These are phyloP conservation scores for Sugiyamaella pinicola DNA, from an alignment of 1,139 yeast genomes.

Conservation along the genomic window DNA sequence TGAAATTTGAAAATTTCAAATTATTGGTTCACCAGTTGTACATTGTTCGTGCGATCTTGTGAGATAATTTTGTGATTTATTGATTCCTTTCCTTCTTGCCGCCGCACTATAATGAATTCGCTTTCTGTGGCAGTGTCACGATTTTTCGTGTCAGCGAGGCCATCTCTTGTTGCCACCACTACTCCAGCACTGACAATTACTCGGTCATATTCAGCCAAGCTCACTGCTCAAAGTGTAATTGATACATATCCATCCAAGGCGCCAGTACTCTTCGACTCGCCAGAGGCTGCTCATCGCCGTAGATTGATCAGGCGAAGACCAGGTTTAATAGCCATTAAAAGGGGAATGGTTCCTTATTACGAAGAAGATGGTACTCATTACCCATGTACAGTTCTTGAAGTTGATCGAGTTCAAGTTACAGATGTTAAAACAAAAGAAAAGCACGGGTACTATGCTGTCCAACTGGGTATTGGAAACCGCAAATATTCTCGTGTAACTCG, in stretches of 20 bases:
- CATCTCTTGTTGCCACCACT: not conserved
- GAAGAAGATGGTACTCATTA: conserved; percentile 70
- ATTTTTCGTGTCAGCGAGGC: not conserved
- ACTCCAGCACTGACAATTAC: not conserved
- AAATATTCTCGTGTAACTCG: conserved; percentile 63
- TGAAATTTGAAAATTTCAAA: conserved; percentile 7
- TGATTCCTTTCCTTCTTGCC: not conserved
- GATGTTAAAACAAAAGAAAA: conserved; percentile 65
- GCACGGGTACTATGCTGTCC: conserved; percentile 83
- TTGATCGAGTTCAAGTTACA: conserved; percentile 85
- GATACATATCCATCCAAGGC: conserved; percentile 37
- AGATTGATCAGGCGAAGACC: conserved; percentile 73
- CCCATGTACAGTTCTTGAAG: conserved; percentile 73
- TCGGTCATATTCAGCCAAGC: conserved; percentile 35
- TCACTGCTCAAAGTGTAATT: conserved; percentile 40
- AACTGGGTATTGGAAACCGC: conserved; percentile 82
- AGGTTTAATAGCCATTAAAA: conserved; percentile 79
- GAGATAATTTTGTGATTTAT: not conserved
- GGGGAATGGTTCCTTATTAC: conserved; percentile 90
- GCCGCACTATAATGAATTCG: not conserved
- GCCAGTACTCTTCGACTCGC: conserved; percentile 43
- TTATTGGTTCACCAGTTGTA: not conserved
- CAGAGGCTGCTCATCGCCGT: conserved; percentile 49
- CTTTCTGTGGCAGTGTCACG: not conserved
- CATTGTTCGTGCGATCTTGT: not conserved